phyloP scores from a whole-genome alignment of 768 basidiomycete genomes.

The Trametopsis cervina region DNA sequence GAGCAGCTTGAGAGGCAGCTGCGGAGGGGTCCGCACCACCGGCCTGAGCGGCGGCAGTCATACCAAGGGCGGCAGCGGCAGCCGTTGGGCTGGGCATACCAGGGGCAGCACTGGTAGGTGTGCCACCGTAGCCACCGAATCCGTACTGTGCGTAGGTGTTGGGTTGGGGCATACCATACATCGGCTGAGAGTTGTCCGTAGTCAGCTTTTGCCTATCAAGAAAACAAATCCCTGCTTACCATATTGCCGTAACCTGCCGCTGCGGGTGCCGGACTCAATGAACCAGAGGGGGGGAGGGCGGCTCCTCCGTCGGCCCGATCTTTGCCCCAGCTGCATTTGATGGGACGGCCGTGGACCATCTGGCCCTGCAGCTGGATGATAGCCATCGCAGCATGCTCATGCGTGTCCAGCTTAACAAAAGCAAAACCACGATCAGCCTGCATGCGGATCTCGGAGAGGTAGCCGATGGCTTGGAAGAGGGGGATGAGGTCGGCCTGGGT shows the following conservation, averaged over 20 bases:
- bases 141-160: conserved; percentile 74
- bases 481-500: conserved; percentile 98
- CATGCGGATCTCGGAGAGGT: conserved; percentile 98
- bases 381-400: conserved; percentile 97
- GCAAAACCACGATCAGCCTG: conserved; percentile 98
- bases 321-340: conserved; percentile 99
- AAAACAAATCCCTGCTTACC: conserved; percentile 38
- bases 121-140: conserved; percentile 58
- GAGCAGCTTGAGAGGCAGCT: conserved; percentile 49
- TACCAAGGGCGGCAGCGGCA: conserved; percentile 47
- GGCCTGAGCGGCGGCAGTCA: conserved; percentile 47
- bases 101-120: conserved; percentile 35
- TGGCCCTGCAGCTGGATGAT: conserved; percentile 96
- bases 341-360: conserved; percentile 93
- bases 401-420: conserved; percentile 97
- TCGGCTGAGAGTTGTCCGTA: conserved; percentile 42
- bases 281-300: conserved; percentile 33
- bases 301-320: conserved; percentile 74
- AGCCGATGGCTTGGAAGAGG: conserved; percentile 96
- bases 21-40: conserved; percentile 41
- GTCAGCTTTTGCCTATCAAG: conserved; percentile 5
- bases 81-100: conserved; percentile 50
- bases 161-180: conserved; percentile 88
- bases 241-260: conserved; percentile 70
- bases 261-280: conserved; percentile 55